phyloP scores from a whole-genome alignment of 768 basidiomycete genomes.

The Phaffia australis region DNA sequence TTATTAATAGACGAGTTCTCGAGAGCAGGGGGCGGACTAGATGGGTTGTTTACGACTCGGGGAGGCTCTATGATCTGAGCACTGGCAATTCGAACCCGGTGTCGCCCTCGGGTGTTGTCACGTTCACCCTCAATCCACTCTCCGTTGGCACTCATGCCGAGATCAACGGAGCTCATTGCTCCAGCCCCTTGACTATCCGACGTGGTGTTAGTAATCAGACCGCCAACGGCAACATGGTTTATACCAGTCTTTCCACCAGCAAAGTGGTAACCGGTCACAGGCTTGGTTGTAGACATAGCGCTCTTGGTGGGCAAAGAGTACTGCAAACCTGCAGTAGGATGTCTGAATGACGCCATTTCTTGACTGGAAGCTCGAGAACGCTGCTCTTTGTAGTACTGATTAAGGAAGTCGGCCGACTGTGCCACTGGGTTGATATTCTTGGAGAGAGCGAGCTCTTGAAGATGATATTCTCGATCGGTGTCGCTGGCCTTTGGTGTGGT shows the following conservation, averaged over 20 bases:
- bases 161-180: slow-evolving; percentile 1
- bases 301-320: slow-evolving; percentile 22
- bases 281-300: background rate
- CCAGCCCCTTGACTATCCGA: background rate
- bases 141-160: background rate
- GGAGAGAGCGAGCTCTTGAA: background rate
- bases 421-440: background rate
- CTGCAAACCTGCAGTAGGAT: slow-evolving; percentile 21
- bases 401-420: slow-evolving; percentile 10
- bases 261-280: slow-evolving; percentile 7
- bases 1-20: background rate
- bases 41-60: background rate
- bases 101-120: background rate
- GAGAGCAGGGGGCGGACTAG: background rate
- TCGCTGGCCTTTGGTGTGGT: background rate
- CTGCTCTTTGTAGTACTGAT: background rate
- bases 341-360: slow-evolving; percentile 2
- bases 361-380: background rate
- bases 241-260: background rate
- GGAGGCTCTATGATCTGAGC: slow-evolving; percentile 2
- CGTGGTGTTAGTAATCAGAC: background rate
- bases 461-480: slow-evolving; percentile 9
- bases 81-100: background rate
- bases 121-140: slow-evolving; percentile 1
- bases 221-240: background rate